These are phyloP conservation scores for Prunus mongolica DNA, from an alignment of 306 rosid genomes.

Conservation along the genomic window DNA sequence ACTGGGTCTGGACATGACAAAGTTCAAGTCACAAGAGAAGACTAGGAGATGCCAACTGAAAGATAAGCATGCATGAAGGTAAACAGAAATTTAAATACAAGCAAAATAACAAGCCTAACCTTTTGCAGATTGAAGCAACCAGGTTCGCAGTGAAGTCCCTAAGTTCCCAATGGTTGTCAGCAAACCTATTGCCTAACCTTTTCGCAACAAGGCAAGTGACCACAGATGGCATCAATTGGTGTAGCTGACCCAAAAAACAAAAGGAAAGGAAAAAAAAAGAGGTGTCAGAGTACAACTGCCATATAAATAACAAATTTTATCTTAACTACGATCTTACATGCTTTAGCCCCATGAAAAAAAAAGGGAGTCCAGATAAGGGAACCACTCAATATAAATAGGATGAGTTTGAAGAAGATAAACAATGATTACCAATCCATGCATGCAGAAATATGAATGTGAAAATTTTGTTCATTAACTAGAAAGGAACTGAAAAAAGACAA, in stretches of 20 bases:
- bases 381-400: neutral
- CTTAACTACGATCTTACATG: neutral
- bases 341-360: neutral
- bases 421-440: neutral
- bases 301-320: neutral
- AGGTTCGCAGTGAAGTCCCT: constrained; percentile 78
- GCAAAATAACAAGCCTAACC: constrained; percentile 36
- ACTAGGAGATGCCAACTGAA: neutral
- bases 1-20: neutral
- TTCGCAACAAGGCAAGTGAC: constrained; percentile 86
- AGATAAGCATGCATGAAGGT: neutral
- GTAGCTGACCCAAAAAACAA: constrained; percentile 43
- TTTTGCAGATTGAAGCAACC: constrained; percentile 81
- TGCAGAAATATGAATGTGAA: neutral
- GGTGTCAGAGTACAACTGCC: constrained; percentile 14
- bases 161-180: constrained; percentile 85
- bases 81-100: neutral
- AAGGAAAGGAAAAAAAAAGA: neutral
- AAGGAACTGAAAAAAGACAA: neutral
- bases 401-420: neutral
- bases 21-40: constrained; percentile 2
- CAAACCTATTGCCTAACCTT: constrained; percentile 73
- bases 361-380: neutral
- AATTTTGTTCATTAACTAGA: neutral
- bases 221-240: constrained; percentile 94